Base-by-base conservation (phyloP, 2,329 filamentous ascomycete genomes). In the Ambrosiella beaveri region DNA sequence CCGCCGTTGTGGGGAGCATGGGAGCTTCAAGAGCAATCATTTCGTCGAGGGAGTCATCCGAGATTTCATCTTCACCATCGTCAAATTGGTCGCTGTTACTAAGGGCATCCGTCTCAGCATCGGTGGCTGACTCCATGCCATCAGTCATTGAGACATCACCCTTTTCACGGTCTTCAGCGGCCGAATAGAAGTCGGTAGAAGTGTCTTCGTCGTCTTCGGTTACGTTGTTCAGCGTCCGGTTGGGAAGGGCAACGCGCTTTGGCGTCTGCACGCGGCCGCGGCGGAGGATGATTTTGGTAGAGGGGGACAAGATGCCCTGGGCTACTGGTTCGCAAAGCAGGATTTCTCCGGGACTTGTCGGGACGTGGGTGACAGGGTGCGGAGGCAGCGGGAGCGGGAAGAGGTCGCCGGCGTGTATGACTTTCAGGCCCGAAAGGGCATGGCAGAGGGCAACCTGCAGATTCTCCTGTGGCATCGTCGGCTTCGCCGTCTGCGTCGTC, bases 241-340 rank as follows among this genome's bases (percentile, higher is more conserved):
- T 76, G 15, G 75, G 74, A 1, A 73, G 68, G 0, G 75, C 66
- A 11, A 77, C 71, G 67, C 67, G 75, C 71, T 79, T 83, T 65
- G 68, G 75, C 15, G 66, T 67, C 59, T 80, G 78, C 27, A 74
- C 75, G 63, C 75, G 79, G 3, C 81, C 79, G 35, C 79, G 78
- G 53, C 86, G 82, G 19, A 97, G 75, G 27, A 98, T 82, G 59
- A 98, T 88, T 65, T 86, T 89, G 13, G 90, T 98, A 11, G 74
- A 78, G 0, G 87, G 77, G 7, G 83, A 77, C 52, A 98, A 68
- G 4, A 93, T 69, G 7, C 93, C 93, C 69, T 98, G 93, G 5
- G 87, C 82, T 13, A 97, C 89, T 7, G 93, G 93, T 68, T 98
- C 93, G 67, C 90, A 97, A n/a, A 94, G 81, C 53, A 87, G 82